Percentiles rank a stretch among this genome's conserved stretches.
Evolutionary conservation across 1,139 yeast genomes (phyloP).

Genomic region (Kodamaea sp.): DNA sequence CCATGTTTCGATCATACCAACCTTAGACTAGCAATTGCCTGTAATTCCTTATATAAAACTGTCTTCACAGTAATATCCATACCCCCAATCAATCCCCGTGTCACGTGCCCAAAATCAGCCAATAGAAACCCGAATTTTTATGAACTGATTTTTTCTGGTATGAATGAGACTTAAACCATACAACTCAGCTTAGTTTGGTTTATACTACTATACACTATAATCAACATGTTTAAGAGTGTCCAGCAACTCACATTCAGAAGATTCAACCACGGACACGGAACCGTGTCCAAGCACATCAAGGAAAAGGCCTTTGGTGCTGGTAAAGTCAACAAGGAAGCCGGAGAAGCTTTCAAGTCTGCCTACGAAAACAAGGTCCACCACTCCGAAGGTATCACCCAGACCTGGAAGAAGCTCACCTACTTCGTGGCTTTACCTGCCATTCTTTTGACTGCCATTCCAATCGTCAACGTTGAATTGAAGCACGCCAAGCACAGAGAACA

Average conservation of each 20-base stretch:
- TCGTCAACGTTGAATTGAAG: constrained; percentile 76
- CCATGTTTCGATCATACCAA: no score
- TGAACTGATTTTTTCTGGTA: constrained; percentile 7
- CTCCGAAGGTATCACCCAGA: constrained; percentile 68
- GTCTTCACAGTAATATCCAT: no score
- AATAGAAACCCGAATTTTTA: constrained; percentile 9
- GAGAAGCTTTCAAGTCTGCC: constrained; percentile 43
- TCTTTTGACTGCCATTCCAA: constrained; percentile 73
- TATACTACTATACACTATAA: no score
- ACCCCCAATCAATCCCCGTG: no score
- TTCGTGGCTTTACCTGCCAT: constrained; percentile 83
- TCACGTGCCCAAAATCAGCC: constrained; percentile 3
- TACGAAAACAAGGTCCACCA: constrained; percentile 71
- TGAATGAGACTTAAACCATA: constrained; percentile 1
- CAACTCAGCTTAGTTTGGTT: no score
- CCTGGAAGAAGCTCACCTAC: constrained; percentile 86
- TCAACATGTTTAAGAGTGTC: constrained; percentile 37
- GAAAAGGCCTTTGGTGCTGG: constrained; percentile 40
- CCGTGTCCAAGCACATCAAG: constrained; percentile 43
- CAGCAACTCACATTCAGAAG: constrained; percentile 45
- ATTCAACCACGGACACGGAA: constrained; percentile 44
- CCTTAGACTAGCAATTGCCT: no score
- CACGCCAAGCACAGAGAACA: constrained; percentile 92
- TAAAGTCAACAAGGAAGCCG: constrained; percentile 41
- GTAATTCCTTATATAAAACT: no score